Evolutionary conservation across 352 stramenopile species (phyloP), one percentile per base, ranked within the genome.

Genomic region (Halophytophthora polymorphica): DNA sequence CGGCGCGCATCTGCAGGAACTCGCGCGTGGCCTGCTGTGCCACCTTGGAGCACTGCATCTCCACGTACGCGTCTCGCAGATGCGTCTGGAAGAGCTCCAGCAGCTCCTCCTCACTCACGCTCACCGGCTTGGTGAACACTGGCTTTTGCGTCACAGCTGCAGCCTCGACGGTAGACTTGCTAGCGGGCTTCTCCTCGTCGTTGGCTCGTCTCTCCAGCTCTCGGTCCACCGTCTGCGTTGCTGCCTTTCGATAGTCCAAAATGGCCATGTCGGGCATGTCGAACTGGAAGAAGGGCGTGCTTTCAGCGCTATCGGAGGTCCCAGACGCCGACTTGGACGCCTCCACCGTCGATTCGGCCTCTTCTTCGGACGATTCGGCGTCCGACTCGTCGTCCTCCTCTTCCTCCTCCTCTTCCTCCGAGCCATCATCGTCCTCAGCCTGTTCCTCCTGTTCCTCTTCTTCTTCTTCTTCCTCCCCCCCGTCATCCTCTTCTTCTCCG

Each of bases 1-100:
- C 75, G 0, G 61, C 62, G 18, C 75, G 75, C 72, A 86, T 83
- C 43, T 77, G 72, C 2, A 86, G 58, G 34, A 83, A 83, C 56
- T 86, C 75, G 36, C 58, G 64, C 5, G 75, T 86, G 15, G 72
- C 70, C 33, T 79, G 64, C 40, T 71, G 55, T 0, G 64, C 58
- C 1, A 86, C 59, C 15, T 69, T 71, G 11, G 70, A 40, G 38
- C 69, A 81, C 23, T 75, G 66, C 56, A 83, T 76, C 1, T 66
- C 60, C 2, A 80, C 67, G 50, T 83, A 86, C 15, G 64, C 61
- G 21, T 71, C 68, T 0, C 75, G 72, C 7, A 82, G 48, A 6
- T 73, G 69, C 6, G 54, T 46, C 47, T 83, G 72, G 28, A 73
- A 84, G 13, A 83, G 60, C 23, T 69, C 57, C 0, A 73, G 35